Conservation (phyloP, 768 basidiomycete genomes). For the Mycena maculata region DNA sequence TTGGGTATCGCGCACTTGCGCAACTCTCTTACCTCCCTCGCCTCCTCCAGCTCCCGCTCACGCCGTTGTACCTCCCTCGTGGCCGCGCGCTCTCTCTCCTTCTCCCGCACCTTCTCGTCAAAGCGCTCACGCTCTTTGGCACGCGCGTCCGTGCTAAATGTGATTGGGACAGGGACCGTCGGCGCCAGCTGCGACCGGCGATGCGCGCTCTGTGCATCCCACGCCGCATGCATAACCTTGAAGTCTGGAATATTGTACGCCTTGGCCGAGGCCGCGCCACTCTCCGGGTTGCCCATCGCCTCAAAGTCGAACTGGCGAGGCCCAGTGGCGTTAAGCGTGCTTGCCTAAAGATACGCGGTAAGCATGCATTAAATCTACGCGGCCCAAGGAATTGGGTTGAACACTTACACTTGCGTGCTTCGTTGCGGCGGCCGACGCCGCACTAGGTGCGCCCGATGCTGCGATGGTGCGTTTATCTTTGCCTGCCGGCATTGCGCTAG, state of each 20-base stretch:
- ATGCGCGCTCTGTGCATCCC: slow-evolving; percentile 54
- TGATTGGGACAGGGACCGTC: slow-evolving; percentile 58
- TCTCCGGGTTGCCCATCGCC: not conserved
- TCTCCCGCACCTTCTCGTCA: slow-evolving; percentile 66
- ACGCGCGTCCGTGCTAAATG: slow-evolving; percentile 66
- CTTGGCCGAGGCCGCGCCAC: slow-evolving; percentile 21
- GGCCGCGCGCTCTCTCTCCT: slow-evolving; percentile 64
- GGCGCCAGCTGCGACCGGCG: slow-evolving; percentile 62
- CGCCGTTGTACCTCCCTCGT: slow-evolving; percentile 59
- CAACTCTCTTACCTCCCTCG: slow-evolving; percentile 68
- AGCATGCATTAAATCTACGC: too few relatives aligned
- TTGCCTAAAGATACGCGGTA: not conserved
- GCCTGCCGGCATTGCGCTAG: not conserved
- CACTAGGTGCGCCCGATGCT: not conserved
- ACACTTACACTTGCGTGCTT: too few relatives aligned
- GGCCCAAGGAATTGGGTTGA: not conserved
- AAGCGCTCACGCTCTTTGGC: slow-evolving; percentile 73
- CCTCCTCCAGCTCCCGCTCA: slow-evolving; percentile 66
- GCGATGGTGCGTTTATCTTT: not conserved
- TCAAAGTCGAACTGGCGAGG: not conserved
- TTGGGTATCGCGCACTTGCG: slow-evolving; percentile 72
- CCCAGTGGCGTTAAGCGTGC: not conserved
- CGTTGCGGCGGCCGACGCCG: not conserved
- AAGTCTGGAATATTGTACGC: slow-evolving; percentile 61
- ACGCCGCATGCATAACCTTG: slow-evolving; percentile 64